Evolutionary conservation across 2,329 filamentous ascomycete species (phyloP).

Genomic region (Calonectria honghensis): DNA sequence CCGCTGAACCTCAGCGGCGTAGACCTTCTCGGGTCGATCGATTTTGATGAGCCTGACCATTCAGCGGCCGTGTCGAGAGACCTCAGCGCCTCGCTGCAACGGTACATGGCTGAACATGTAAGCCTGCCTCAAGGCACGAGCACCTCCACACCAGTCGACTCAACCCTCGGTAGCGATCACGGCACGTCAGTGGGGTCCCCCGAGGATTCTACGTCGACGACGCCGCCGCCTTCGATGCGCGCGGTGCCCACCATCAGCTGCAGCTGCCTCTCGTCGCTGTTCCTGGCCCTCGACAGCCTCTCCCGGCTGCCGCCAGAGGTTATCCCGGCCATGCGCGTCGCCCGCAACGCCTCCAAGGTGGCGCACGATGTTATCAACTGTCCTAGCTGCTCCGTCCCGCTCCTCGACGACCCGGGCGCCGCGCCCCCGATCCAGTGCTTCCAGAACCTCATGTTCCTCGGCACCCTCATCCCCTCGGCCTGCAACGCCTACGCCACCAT

Average conservation of each 20-base stretch:
- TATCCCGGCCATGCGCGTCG: slow-evolving; percentile 67
- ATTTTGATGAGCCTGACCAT: slow-evolving; percentile 58
- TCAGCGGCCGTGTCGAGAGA: slow-evolving; percentile 56
- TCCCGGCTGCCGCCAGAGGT: slow-evolving; percentile 67
- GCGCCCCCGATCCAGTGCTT: slow-evolving; percentile 69
- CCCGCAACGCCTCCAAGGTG: slow-evolving; percentile 67
- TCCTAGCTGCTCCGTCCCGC: slow-evolving; percentile 66
- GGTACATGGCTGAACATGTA: slow-evolving; percentile 51
- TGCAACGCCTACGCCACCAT: slow-evolving; percentile 75
- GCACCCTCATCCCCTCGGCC: slow-evolving; percentile 74
- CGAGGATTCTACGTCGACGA: slow-evolving; percentile 34
- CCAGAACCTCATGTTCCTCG: slow-evolving; percentile 76
- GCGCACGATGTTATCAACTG: slow-evolving; percentile 73
- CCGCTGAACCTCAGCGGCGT: slow-evolving; percentile 51
- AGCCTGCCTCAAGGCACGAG: slow-evolving; percentile 42
- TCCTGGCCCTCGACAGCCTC: slow-evolving; percentile 70
- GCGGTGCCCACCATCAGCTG: slow-evolving; percentile 62
- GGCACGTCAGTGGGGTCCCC: slow-evolving; percentile 48
- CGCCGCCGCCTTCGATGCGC: slow-evolving; percentile 41
- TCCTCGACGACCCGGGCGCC: slow-evolving; percentile 58
- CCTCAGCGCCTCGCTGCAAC: slow-evolving; percentile 54
- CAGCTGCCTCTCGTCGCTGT: slow-evolving; percentile 70
- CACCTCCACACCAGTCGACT: slow-evolving; percentile 48
- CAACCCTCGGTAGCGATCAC: slow-evolving; percentile 48
- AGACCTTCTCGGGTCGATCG: slow-evolving; percentile 57